Conservation (phyloP, 768 basidiomycete species). For the Hortiboletus flavorubellus region DNA sequence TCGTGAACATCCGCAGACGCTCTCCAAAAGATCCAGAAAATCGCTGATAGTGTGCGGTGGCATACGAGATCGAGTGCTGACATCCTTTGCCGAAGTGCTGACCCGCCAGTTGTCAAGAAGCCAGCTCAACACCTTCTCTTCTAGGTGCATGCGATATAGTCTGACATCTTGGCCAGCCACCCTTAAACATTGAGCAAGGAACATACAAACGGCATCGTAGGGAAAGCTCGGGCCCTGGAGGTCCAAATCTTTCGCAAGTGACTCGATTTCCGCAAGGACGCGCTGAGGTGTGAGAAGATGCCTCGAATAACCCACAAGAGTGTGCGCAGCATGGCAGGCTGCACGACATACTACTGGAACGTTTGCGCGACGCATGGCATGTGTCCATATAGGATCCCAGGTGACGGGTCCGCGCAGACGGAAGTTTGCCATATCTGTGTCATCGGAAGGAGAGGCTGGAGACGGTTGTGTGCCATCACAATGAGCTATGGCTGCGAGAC, state of each 20-base stretch:
- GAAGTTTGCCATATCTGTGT: neutral
- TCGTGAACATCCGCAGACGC: constrained; percentile 55
- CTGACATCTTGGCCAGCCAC: constrained; percentile 79
- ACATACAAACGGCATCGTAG: constrained; percentile 85
- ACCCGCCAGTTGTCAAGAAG: constrained; percentile 67
- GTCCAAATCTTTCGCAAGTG: constrained; percentile 76
- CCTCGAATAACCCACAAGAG: constrained; percentile 45
- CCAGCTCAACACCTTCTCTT: constrained; percentile 85
- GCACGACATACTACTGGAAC: constrained; percentile 70
- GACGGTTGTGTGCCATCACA: constrained; percentile 34
- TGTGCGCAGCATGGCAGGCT: constrained; percentile 67
- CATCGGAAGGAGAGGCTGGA: neutral
- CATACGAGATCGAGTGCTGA: constrained; percentile 39
- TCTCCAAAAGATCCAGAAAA: constrained; percentile 58
- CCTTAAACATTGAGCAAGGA: constrained; percentile 65
- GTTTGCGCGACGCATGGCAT: constrained; percentile 71
- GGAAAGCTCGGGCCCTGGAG: constrained; percentile 88
- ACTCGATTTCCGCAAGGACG: constrained; percentile 71
- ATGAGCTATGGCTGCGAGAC: constrained; percentile 68
- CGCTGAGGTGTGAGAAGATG: constrained; percentile 51
- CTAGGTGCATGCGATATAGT: constrained; percentile 80
- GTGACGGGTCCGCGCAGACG: constrained; percentile 27
- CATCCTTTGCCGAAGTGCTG: constrained; percentile 37
- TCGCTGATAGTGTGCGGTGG: constrained; percentile 57
- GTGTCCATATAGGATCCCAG: constrained; percentile 86